These are phyloP conservation scores for Solanum hybrid DNA, from an alignment of 305 asterid species.

Conservation along the genomic window DNA sequence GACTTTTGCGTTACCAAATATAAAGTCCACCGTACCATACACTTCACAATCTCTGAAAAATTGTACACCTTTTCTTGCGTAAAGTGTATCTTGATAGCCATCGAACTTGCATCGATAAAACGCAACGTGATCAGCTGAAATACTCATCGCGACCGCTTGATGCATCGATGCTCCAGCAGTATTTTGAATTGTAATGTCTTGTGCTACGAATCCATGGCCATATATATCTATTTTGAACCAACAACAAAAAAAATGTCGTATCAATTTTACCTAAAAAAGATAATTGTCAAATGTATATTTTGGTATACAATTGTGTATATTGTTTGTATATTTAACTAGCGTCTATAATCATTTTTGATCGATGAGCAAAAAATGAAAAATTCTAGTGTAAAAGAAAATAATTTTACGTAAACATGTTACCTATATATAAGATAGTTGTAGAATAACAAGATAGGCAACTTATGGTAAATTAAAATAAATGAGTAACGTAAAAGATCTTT, in stretches of 20 bases:
- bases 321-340: background rate
- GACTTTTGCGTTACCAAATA: slow-evolving; percentile 3
- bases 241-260: background rate
- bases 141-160: slow-evolving; percentile 1
- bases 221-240: background rate
- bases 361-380: background rate
- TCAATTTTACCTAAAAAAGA: background rate
- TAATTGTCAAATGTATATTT: background rate
- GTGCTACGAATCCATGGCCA: background rate
- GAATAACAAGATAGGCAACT: background rate
- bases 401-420: background rate
- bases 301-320: background rate
- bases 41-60: background rate
- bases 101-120: background rate
- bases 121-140: background rate
- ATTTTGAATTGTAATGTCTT: slow-evolving; percentile 1
- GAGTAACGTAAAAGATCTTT: background rate
- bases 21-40: slow-evolving; percentile 10
- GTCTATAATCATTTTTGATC: background rate
- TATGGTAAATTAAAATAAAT: background rate
- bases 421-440: background rate
- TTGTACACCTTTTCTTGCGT: background rate
- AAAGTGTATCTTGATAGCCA: slow-evolving; percentile 9
- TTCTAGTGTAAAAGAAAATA: background rate
- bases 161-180: background rate